Evolutionary conservation across 768 basidiomycete species (phyloP).

Genomic region (Austroboletus festivus): DNA sequence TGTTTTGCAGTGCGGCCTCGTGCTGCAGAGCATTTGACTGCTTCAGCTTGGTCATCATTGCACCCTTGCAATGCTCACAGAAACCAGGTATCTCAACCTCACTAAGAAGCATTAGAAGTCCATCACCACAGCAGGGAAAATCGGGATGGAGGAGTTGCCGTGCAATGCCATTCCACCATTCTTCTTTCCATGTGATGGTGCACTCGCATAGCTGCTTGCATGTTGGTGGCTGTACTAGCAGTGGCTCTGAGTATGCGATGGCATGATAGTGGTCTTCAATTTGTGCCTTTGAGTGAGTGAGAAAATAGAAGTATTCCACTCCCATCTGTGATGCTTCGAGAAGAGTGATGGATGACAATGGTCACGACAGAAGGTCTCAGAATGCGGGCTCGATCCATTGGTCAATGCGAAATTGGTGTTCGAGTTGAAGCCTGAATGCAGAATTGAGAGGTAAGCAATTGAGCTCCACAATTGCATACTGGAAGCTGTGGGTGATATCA

Average conservation of each 20-base stretch:
- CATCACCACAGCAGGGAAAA: too few relatives aligned
- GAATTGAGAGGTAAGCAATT: not conserved
- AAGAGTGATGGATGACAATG: slow-evolving; percentile 6
- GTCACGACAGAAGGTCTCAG: not conserved
- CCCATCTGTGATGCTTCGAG: slow-evolving; percentile 1
- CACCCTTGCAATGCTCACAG: too few relatives aligned
- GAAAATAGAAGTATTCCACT: not conserved
- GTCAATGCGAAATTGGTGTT: not conserved
- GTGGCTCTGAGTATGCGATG: slow-evolving; percentile 3
- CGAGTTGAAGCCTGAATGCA: slow-evolving; percentile 7
- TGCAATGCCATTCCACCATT: slow-evolving; percentile 13
- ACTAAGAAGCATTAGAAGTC: too few relatives aligned
- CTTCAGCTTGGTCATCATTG: too few relatives aligned
- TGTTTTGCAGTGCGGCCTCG: too few relatives aligned
- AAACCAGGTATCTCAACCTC: too few relatives aligned
- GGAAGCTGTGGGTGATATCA: slow-evolving; percentile 3
- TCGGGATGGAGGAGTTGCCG: too few relatives aligned
- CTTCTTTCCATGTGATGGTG: not conserved
- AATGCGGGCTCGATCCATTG: slow-evolving; percentile 11
- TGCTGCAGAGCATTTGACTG: too few relatives aligned
- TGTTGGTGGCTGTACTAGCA: not conserved
- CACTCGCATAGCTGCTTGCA: not conserved
- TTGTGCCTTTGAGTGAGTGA: not conserved
- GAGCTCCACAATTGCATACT: slow-evolving; percentile 7
- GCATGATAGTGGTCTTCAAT: not conserved